Conservation (phyloP, 2,329 filamentous ascomycete genomes). For the Colletotrichum eleusines region DNA sequence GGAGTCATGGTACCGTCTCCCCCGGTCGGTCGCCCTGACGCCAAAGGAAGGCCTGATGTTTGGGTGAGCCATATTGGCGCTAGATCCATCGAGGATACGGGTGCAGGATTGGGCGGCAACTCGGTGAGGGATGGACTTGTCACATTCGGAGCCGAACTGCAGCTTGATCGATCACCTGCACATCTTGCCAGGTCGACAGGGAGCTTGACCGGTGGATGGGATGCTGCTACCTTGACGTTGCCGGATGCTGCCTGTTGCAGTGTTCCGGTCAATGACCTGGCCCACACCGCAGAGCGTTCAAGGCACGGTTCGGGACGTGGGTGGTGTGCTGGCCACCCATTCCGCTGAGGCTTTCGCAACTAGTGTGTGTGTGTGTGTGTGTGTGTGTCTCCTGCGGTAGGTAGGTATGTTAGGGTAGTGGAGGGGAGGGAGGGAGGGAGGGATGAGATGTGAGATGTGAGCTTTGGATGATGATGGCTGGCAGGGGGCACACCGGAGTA, state of each 20-base stretch:
- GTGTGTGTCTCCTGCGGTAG: neutral
- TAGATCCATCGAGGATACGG: neutral
- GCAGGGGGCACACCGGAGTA: slow-evolving; percentile 3
- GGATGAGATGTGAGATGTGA: slow-evolving; percentile 17
- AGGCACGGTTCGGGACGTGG: slow-evolving; percentile 3
- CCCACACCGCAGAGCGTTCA: slow-evolving; percentile 12
- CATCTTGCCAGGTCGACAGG: slow-evolving; percentile 32
- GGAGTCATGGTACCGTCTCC: neutral
- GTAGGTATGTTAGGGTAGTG: neutral
- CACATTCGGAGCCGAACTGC: slow-evolving; percentile 31
- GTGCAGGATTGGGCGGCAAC: slow-evolving; percentile 16
- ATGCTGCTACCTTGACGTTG: slow-evolving; percentile 26
- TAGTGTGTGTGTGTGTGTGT: neutral
- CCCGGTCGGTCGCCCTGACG: neutral
- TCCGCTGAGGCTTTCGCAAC: neutral
- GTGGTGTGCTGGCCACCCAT: slow-evolving; percentile 7
- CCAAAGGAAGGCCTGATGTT: neutral
- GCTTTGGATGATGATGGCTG: slow-evolving; percentile 6
- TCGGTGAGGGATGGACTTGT: slow-evolving; percentile 32
- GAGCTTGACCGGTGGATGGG: slow-evolving; percentile 35
- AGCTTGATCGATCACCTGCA: slow-evolving; percentile 38
- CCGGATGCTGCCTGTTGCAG: slow-evolving; percentile 30
- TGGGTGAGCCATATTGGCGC: neutral
- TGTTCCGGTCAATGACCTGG: slow-evolving; percentile 33
- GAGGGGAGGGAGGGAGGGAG: neutral